Evolutionary conservation across 352 stramenopile species (phyloP).

Genomic region (Pythium chondricola): DNA sequence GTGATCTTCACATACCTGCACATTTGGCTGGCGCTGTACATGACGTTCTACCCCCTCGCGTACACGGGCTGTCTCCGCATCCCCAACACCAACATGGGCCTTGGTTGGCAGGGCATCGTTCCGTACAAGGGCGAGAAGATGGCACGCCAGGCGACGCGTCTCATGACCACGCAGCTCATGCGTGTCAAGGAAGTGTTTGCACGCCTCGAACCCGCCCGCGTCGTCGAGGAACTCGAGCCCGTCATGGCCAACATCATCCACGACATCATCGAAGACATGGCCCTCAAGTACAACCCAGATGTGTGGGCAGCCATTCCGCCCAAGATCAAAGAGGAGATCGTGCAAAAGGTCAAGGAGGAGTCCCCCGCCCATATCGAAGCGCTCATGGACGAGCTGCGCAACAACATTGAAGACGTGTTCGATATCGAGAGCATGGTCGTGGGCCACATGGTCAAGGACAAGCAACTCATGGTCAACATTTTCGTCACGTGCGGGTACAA

Average conservation of each 20-base stretch:
- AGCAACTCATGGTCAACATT: slow-evolving; percentile 94
- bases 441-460: slow-evolving; percentile 91
- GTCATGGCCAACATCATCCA: slow-evolving; percentile 88
- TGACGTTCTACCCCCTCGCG: slow-evolving; percentile 97
- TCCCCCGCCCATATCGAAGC: slow-evolving; percentile 85
- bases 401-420: slow-evolving; percentile 94
- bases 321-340: slow-evolving; percentile 87
- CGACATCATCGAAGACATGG: slow-evolving; percentile 84
- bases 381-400: slow-evolving; percentile 94
- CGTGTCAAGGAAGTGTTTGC: slow-evolving; percentile 91
- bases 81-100: slow-evolving; percentile 83
- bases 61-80: slow-evolving; percentile 90
- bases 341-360: slow-evolving; percentile 94
- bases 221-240: slow-evolving; percentile 91
- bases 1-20: slow-evolving; percentile 92
- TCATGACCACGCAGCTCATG: slow-evolving; percentile 94
- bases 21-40: slow-evolving; percentile 95
- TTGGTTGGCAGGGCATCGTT: slow-evolving; percentile 98
- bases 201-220: slow-evolving; percentile 84
- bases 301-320: slow-evolving; percentile 70
- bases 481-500: slow-evolving; percentile 90
- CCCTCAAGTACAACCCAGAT: slow-evolving; percentile 84
- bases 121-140: slow-evolving; percentile 96
- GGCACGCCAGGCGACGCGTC: slow-evolving; percentile 89
- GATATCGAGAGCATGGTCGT: slow-evolving; percentile 95